Base-by-base conservation (phyloP, 2,329 filamentous ascomycete genomes). In the Neofusicoccum umdonicola region DNA sequence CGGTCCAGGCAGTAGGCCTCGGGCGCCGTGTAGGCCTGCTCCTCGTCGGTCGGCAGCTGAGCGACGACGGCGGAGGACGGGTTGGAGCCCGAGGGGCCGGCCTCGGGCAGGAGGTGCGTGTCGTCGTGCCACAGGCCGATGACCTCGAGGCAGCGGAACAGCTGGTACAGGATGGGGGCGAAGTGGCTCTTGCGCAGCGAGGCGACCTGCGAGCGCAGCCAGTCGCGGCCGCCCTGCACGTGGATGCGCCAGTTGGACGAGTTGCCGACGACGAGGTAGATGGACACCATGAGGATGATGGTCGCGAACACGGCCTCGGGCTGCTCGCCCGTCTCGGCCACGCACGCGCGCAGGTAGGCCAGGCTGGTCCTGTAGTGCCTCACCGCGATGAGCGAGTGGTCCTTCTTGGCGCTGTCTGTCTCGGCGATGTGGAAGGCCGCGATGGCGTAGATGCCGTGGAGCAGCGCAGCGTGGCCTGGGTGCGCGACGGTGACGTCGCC, bases 381-480 rank as follows among this genome's bases (percentile, higher is more conserved):
- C 44, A 64, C 37, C 34, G 9, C 62, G 11, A 58, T 47, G 51
- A 64, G 52, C 4, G 52, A 48, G 34, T 58, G 42, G 12, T 58
- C 44, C 4, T 51, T 41, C 35, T 34, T 51, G 12, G 58, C 17
- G 7, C 15, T 12, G 34, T 56, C 51, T 15, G 19, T 44, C 52
- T 64, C 62, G 22, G 51, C 62, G n/a, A 64, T 48, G 45, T 64
- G 62, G 44, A 57, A 58, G 19, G 62, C 62, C 2, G 62, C 44
- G 4, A 64, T 58, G 52, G 62, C 62, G 19, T 64, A 64, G 42
- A 64, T 64, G 12, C 44, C n/a, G 44, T 64, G 62, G 9, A 64
- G 44, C 0, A 64, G 52, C 1, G 62, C 51, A n/a, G 62, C 62
- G 34, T 57, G 51, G 50, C 62, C 62, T 11, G 62, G 62, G 11